Evolutionary conservation across 169 alveolate species (phyloP), one percentile per base, ranked within the genome.

Genomic region (Plasmodium billcollinsi): DNA sequence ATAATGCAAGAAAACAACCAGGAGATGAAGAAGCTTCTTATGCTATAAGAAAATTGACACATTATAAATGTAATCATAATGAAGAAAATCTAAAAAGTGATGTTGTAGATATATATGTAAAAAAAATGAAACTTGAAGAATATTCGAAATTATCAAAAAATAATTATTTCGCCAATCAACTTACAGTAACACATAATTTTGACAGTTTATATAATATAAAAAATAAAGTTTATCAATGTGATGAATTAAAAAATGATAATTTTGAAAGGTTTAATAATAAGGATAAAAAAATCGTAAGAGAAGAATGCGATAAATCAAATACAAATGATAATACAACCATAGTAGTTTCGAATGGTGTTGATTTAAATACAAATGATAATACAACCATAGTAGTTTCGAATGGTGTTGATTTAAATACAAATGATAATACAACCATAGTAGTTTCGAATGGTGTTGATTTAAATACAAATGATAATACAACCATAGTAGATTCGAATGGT

Each of bases 21-120:
- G 50, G 50, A 21, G 20, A 76, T 3, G 89, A 83, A 83, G 91
- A 83, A 58, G 58, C 85, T 18, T 70, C 91, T 43, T 83, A 83
- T 50, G 85, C 66, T 1, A 29, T 83, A 54, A 83, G 73, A 52
- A 83, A 83, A 18, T 18, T 83, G 39, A 67, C 83, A 43, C 91
- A 70, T 26, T 83, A 83, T 65, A 83, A 83, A 61, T 83, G 91
- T 71, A 52, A 52, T 47, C 91, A 83, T 52, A 69, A 83, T 54
- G 66, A 59, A 26, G 65, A 83, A 2, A 21, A 63, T 47, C 21
- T 69, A 47, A 67, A n/a, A 24, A 14, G 43, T 18, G 67, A 72
- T 14, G 47, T 65, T 29, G 70, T 65, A 26, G 24, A 54, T 39
- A 20, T 15, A 5, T 83, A 52, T 83, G 20, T 83, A 15, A 67